Percentiles rank a stretch among this genome's conserved stretches.
Evolutionary conservation across 2,329 filamentous ascomycete genomes (phyloP).

Genomic region (Teratosphaeria destructans): DNA sequence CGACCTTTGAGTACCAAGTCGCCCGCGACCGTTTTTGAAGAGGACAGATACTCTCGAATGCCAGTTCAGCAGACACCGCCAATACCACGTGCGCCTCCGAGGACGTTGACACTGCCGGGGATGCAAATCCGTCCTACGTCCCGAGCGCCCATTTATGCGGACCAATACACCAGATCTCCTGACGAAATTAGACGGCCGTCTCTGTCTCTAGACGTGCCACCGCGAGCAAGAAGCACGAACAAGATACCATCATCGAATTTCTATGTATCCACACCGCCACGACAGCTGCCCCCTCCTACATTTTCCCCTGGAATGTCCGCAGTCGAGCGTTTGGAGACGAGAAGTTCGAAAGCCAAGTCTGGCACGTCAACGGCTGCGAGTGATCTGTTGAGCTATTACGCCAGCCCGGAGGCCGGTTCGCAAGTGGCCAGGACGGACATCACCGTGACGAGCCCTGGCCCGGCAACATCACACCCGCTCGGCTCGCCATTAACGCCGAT

Average conservation of each 20-base stretch:
- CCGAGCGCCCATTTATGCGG: conserved; percentile 2
- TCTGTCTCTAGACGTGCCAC: conserved; percentile 17
- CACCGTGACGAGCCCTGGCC: not conserved
- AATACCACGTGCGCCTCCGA: conserved; percentile 7
- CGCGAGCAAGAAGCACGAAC: conserved; percentile 3
- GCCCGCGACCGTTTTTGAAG: conserved; percentile 24
- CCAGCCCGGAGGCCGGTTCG: conserved; percentile 16
- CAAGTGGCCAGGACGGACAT: conserved; percentile 1
- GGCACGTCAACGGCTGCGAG: conserved; percentile 5
- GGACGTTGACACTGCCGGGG: not conserved
- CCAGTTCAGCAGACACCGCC: conserved; percentile 1
- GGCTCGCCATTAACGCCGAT: conserved; percentile 12
- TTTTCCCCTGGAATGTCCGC: not conserved
- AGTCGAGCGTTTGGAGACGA: not conserved
- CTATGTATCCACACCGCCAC: not conserved
- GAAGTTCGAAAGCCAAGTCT: conserved; percentile 3
- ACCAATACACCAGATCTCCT: conserved; percentile 9
- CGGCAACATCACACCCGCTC: not conserved
- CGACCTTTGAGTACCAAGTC: conserved; percentile 5
- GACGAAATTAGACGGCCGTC: conserved; percentile 9
- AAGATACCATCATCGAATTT: conserved; percentile 4
- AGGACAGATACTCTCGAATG: conserved; percentile 14
- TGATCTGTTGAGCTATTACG: conserved; percentile 22
- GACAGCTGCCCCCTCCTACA: conserved; percentile 5
- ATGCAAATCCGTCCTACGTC: not conserved